A percentile compares a stretch with the other conserved stretches of the same genome.
Conservation (phyloP, 2,329 filamentous ascomycete species). For the Trichoderma afroharzianum region DNA sequence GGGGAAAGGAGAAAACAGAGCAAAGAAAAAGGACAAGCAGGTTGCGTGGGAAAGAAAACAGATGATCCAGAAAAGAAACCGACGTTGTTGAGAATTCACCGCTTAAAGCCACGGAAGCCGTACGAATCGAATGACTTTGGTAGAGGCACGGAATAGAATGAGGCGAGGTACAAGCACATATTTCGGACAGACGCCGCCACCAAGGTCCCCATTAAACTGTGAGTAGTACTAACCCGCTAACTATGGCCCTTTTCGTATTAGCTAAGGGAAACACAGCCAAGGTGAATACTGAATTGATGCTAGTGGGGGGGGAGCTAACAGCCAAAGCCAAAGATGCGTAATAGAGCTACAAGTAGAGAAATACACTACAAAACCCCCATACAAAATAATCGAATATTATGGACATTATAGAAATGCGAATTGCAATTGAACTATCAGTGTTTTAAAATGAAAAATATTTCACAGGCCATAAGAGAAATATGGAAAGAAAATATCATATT, state of each 20-base stretch:
- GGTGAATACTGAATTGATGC: not conserved
- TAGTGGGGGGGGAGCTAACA: not conserved
- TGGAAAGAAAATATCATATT: not conserved
- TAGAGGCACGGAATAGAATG: not conserved
- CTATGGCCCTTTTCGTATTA: not conserved
- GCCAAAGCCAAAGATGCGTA: not conserved
- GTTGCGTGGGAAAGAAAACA: not conserved
- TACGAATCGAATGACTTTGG: not conserved
- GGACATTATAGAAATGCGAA: not conserved
- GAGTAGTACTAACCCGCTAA: not conserved
- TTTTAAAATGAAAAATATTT: not conserved
- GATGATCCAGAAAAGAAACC: no score
- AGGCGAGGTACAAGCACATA: not conserved
- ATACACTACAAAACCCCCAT: not conserved
- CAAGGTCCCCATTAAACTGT: not conserved
- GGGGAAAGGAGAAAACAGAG: not conserved
- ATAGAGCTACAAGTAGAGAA: not conserved
- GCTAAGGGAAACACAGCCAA: not conserved
- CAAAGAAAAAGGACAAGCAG: not conserved
- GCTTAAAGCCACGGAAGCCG: not conserved
- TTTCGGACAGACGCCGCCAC: not conserved
- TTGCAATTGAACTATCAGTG: not conserved
- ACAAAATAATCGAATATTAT: not conserved
- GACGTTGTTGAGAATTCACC: not conserved
- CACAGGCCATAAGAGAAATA: not conserved